Base-by-base conservation (phyloP, 1,139 yeast genomes). In the Eremothecium coryli region DNA sequence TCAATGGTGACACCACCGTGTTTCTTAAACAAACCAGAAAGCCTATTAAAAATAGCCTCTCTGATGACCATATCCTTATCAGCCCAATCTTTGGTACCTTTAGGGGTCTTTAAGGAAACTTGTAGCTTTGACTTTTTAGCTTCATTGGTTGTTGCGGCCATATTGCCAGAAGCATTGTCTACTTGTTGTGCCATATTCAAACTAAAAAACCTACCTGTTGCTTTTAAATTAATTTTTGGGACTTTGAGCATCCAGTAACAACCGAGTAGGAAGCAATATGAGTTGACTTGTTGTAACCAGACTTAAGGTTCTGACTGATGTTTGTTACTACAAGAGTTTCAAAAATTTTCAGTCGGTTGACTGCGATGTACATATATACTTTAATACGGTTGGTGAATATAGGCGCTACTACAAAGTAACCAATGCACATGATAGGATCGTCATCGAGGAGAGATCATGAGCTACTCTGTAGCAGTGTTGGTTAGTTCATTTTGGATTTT, bases 1-100 rank as follows among this genome's bases (percentile, higher is more conserved):
- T 90, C 98, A 45, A 90, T 85, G 32, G 98, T 88, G 24, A 86
- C 95, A 60, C 93, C 98, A 43, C 98, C 98, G 60, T 90, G 98
- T 52, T 86, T 80, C 63, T 86, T 82, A 70, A 90, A 90, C 38
- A 88, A 63, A 2, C 65, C 55, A 23, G 88, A 73, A 45, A 90
- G 64, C 11, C 85, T 73, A 35, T 68, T 65, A 56, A 90, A 90
- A 42, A 90, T 73, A 29, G 82, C 93, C 50, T 84, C 90, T 59
- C 98, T 76, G 49, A 90, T 73, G 30, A 85, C 80, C 97, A 90
- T 90, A 59, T 90, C 98, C 59, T 82, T 82, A 50, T 90, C 98
- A 45, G 95, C 82, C 98, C 98, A 90, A 60, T 90, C 98, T 58
- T 82, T 82, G 49, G 98, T 90, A 45, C 98, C 98, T 60, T 88